phyloP scores from a whole-genome alignment of 2,329 filamentous ascomycete genomes.

The Xylaria sp. region DNA sequence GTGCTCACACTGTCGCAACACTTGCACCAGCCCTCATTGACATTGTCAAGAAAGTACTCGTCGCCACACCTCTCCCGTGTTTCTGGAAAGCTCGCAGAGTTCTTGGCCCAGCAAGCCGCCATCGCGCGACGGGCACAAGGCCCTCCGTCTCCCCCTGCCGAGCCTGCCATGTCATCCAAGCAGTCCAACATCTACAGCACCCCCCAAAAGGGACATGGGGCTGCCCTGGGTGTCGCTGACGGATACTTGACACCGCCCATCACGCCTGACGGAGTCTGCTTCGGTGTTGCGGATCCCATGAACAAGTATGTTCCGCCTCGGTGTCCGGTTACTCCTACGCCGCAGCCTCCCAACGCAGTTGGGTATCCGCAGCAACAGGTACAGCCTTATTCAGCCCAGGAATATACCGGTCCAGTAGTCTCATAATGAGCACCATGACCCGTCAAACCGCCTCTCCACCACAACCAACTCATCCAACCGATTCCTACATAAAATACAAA shows the following conservation, averaged over 20 bases:
- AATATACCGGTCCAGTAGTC: conserved; percentile 40
- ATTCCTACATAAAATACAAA: conserved; percentile 23
- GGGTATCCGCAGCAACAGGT: conserved; percentile 45
- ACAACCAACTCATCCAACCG: conserved; percentile 21
- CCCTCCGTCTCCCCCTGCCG: conserved; percentile 63
- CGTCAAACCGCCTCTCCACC: conserved; percentile 11
- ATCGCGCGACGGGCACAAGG: conserved; percentile 51
- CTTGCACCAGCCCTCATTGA: conserved; percentile 60
- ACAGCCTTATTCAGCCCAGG: conserved; percentile 48
- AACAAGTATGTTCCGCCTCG: conserved; percentile 56
- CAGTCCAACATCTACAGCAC: conserved; percentile 71
- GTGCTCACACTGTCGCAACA: conserved; percentile 62
- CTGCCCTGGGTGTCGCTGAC: conserved; percentile 63
- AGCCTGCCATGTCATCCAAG: conserved; percentile 53
- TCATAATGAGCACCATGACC: conserved; percentile 17
- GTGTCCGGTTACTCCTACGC: conserved; percentile 66
- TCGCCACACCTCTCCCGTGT: conserved; percentile 56
- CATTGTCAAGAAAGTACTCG: conserved; percentile 63
- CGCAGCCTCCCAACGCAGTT: conserved; percentile 45
- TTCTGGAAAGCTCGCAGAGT: conserved; percentile 59
- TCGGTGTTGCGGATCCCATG: conserved; percentile 47
- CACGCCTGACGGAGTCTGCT: conserved; percentile 71
- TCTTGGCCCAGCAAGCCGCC: conserved; percentile 62
- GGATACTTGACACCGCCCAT: conserved; percentile 86
- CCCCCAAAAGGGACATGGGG: conserved; percentile 73